A percentile compares a stretch with the other conserved stretches of the same genome.
phyloP scores from a whole-genome alignment of 169 alveolate species.

The Plasmodium coatneyi region DNA sequence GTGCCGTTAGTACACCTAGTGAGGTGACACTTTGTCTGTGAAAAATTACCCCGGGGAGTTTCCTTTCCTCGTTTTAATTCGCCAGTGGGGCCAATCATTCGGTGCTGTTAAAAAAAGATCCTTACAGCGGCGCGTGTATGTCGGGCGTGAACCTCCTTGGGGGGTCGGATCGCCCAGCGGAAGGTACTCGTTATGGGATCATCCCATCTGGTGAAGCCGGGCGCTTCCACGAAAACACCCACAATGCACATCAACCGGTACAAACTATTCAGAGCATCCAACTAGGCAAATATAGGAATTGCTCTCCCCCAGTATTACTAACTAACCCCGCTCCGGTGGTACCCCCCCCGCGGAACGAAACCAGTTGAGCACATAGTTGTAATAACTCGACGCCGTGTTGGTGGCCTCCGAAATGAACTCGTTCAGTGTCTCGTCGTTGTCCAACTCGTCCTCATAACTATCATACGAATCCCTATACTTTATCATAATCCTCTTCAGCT shows the following conservation, averaged over 20 bases:
- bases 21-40: not conserved
- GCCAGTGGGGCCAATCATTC: not conserved
- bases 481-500: slow-evolving; percentile 47
- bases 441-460: slow-evolving; percentile 24
- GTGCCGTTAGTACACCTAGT: not conserved
- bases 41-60: not conserved
- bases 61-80: not conserved
- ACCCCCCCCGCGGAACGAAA: slow-evolving; percentile 33
- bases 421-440: slow-evolving; percentile 35
- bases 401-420: slow-evolving; percentile 71
- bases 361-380: slow-evolving; percentile 69
- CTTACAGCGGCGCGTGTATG: not conserved
- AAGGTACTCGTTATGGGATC: not conserved
- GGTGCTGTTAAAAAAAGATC: too few species aligned
- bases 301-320: too few species aligned
- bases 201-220: not conserved
- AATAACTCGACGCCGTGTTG: slow-evolving; percentile 59
- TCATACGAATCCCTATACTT: slow-evolving; percentile 70
- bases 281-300: not conserved
- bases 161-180: not conserved
- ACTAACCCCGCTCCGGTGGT: not conserved
- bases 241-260: not conserved
- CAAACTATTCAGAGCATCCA: too few species aligned
- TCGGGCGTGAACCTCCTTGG: not conserved
- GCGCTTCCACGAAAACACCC: not conserved